Conservation (phyloP, 495 filamentous ascomycete species). For the Aspergillus panamensis region DNA sequence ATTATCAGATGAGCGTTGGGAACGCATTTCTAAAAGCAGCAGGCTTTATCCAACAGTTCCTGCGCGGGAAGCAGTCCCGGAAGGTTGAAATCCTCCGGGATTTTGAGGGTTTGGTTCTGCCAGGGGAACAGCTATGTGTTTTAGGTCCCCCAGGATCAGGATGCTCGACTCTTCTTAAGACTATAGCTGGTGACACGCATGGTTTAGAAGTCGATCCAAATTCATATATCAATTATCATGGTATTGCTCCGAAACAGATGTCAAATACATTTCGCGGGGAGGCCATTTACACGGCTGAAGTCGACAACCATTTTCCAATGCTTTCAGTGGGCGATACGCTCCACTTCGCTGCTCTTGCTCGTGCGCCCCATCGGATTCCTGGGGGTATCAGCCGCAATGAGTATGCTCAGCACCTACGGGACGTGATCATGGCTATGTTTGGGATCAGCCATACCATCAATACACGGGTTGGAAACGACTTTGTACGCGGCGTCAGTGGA, state of each 20-base stretch:
- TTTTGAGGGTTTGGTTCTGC: constrained; percentile 66
- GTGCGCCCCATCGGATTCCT: constrained; percentile 41
- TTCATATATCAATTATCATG: constrained; percentile 66
- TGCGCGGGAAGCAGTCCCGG: constrained; percentile 40
- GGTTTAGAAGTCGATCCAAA: constrained; percentile 58
- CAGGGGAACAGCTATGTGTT: constrained; percentile 78
- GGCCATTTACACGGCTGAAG: constrained; percentile 60
- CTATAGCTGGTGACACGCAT: constrained; percentile 63
- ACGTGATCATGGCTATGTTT: constrained; percentile 51
- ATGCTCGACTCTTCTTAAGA: constrained; percentile 69
- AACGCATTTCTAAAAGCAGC: constrained; percentile 58
- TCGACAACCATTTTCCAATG: constrained; percentile 62
- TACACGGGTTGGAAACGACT: constrained; percentile 70
- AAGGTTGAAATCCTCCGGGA: constrained; percentile 64
- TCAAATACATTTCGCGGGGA: constrained; percentile 61
- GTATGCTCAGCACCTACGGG: constrained; percentile 44
- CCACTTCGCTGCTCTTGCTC: constrained; percentile 53
- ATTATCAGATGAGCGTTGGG: constrained; percentile 74
- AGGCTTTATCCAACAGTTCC: constrained; percentile 36
- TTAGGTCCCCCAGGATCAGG: constrained; percentile 71
- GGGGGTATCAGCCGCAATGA: constrained; percentile 35
- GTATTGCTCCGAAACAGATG: constrained; percentile 66
- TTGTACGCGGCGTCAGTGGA: constrained; percentile 69
- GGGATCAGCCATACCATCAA: constrained; percentile 72
- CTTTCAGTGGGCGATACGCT: constrained; percentile 62